phyloP scores from a whole-genome alignment of 306 rosid species.

The Biancaea sappan region DNA sequence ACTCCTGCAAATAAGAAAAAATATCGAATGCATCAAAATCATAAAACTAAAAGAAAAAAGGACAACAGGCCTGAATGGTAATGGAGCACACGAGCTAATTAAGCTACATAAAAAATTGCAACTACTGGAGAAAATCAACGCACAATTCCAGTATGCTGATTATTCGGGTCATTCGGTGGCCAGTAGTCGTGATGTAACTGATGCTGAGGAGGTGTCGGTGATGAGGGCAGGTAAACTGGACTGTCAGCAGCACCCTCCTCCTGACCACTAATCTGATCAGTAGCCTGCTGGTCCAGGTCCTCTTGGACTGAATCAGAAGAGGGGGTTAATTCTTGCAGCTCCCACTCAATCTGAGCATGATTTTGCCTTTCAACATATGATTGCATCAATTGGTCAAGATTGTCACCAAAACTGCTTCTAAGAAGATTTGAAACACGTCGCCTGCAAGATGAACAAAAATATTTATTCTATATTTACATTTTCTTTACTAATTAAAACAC shows the following conservation, averaged over 20 bases:
- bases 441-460: constrained; percentile 56
- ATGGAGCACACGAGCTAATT: constrained; percentile 9
- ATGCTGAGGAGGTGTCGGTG: constrained; percentile 56
- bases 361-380: constrained; percentile 87
- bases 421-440: constrained; percentile 96
- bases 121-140: constrained; percentile 36
- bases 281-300: constrained; percentile 56
- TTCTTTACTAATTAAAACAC: neutral
- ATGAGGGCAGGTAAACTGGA: constrained; percentile 51
- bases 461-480: constrained; percentile 8
- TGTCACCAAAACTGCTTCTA: constrained; percentile 83
- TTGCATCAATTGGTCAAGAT: constrained; percentile 79
- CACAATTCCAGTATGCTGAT: constrained; percentile 68
- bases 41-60: neutral
- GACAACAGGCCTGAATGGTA: neutral
- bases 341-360: constrained; percentile 68
- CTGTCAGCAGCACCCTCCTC: constrained; percentile 49
- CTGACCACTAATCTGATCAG: constrained; percentile 56
- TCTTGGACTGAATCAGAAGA: constrained; percentile 63
- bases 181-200: constrained; percentile 62
- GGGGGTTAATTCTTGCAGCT: constrained; percentile 53
- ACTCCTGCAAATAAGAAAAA: constrained; percentile 58
- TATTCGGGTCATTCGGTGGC: constrained; percentile 66
- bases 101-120: neutral
- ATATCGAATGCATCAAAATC: neutral